Evolutionary conservation across 139 green algal species (phyloP).

Genomic region (Dunaliella primolecta): DNA sequence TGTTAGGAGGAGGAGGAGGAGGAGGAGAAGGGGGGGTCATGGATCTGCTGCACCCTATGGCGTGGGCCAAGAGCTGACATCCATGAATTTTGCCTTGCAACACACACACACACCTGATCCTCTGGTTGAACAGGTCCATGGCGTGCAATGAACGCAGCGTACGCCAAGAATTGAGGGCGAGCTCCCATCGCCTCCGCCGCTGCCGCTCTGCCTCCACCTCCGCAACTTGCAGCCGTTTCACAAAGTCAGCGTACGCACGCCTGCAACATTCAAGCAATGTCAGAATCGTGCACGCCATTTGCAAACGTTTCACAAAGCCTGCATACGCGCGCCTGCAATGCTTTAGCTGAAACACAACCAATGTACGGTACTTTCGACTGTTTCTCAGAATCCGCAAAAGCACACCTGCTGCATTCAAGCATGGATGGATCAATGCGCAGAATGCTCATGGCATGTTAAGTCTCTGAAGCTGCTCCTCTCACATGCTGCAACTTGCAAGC

Average conservation of each 20-base stretch:
- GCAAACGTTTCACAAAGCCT: conserved; percentile 47
- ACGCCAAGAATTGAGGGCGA: conserved; percentile 41
- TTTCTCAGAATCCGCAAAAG: no score
- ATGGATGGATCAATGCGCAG: no score
- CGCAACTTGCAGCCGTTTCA: conserved; percentile 42
- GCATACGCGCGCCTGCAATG: conserved; percentile 38
- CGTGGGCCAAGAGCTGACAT: no score
- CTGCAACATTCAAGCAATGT: conserved; percentile 22
- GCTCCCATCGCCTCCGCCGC: conserved; percentile 41
- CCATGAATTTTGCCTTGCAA: conserved; percentile 1
- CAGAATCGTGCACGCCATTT: conserved; percentile 14
- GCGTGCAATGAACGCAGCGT: conserved; percentile 54
- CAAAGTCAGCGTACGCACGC: conserved; percentile 37
- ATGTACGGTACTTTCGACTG: no score
- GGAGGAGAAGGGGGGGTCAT: no score
- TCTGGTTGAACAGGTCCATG: conserved; percentile 40
- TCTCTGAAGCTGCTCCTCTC: no score
- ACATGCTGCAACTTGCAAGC: no score
- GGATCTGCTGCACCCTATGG: no score
- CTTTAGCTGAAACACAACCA: neutral
- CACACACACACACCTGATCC: conserved; percentile 23
- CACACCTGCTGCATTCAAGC: no score
- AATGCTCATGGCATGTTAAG: no score
- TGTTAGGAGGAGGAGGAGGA: no score
- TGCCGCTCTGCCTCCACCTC: conserved; percentile 44